phyloP scores from a whole-genome alignment of 2,329 filamentous ascomycete genomes.

The Fusarium mundagurra region DNA sequence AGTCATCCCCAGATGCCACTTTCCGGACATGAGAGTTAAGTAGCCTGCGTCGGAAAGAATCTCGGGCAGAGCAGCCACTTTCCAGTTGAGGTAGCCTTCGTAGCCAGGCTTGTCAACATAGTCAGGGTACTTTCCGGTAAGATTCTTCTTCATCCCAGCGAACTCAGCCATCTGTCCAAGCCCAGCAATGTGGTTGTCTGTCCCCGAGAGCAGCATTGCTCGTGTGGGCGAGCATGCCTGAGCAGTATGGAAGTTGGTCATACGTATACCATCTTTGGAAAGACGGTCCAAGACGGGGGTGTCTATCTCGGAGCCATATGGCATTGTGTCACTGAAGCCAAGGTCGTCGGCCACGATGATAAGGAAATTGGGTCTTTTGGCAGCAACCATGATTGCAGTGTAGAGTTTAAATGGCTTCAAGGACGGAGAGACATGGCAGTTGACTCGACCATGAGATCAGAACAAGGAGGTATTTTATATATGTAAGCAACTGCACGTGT shows the following conservation, averaged over 20 bases:
- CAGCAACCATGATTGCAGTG: not conserved
- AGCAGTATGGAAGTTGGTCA: conserved; percentile 68
- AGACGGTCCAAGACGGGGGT: conserved; percentile 65
- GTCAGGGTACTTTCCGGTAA: conserved; percentile 1
- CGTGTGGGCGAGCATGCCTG: conserved; percentile 67
- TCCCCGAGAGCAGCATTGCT: conserved; percentile 69
- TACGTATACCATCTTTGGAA: conserved; percentile 58
- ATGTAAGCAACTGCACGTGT: not conserved
- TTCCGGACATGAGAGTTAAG: conserved; percentile 45
- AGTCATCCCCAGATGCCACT: conserved; percentile 52
- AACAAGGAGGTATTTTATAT: not conserved
- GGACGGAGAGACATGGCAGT: too few relatives aligned
- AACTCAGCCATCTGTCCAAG: conserved; percentile 63
- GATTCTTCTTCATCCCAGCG: conserved; percentile 5
- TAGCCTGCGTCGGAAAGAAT: conserved; percentile 46
- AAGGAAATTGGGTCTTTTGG: conserved; percentile 39
- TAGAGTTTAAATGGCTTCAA: too few relatives aligned
- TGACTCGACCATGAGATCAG: not conserved
- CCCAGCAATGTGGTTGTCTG: conserved; percentile 63
- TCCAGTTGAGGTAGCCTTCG: conserved; percentile 47
- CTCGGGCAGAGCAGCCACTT: conserved; percentile 44
- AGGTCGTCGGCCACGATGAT: conserved; percentile 43
- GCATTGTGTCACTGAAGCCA: conserved; percentile 38
- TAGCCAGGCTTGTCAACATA: conserved; percentile 38
- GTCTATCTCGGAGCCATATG: conserved; percentile 64